A percentile compares a stretch with the other conserved stretches of the same genome.
These are phyloP conservation scores for Naegleria fowleri DNA, from an alignment of 208 protist species.

Conservation along the genomic window DNA sequence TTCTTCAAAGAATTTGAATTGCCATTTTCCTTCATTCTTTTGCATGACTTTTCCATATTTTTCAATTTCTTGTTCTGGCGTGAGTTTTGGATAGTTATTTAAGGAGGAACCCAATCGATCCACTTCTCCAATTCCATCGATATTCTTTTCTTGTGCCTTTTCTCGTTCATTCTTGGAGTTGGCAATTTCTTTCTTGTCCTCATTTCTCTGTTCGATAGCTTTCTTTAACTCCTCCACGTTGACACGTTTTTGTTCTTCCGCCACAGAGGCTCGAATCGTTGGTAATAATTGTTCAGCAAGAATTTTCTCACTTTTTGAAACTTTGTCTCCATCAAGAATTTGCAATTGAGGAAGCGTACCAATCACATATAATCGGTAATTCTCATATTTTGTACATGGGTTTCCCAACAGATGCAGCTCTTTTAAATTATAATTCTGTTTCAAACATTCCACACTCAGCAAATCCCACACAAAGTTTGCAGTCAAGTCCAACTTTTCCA, in stretches of 20 bases:
- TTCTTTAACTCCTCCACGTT: not conserved
- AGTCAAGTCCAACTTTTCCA: slow-evolving; percentile 92
- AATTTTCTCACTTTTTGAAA: slow-evolving; percentile 73
- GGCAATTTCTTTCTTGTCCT: slow-evolving; percentile 53
- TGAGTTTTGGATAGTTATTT: slow-evolving; percentile 43
- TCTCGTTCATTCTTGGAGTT: slow-evolving; percentile 63
- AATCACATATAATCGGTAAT: slow-evolving; percentile 84
- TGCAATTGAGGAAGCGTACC: slow-evolving; percentile 77
- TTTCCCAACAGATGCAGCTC: slow-evolving; percentile 89
- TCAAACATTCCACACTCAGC: slow-evolving; percentile 62
- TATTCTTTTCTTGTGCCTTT: slow-evolving; percentile 64
- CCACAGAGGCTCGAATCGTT: slow-evolving; percentile 53
- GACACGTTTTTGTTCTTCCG: slow-evolving; percentile 10
- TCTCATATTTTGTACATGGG: slow-evolving; percentile 72
- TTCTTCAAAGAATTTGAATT: slow-evolving; percentile 66
- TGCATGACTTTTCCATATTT: slow-evolving; percentile 78
- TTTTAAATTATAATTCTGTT: slow-evolving; percentile 67
- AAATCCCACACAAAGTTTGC: slow-evolving; percentile 87
- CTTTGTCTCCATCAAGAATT: slow-evolving; percentile 73
- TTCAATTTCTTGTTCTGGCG: slow-evolving; percentile 68
- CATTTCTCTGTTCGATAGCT: slow-evolving; percentile 14
- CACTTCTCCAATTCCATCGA: slow-evolving; percentile 66
- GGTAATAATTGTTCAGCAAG: slow-evolving; percentile 68
- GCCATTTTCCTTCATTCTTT: slow-evolving; percentile 79
- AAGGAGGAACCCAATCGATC: slow-evolving; percentile 5